These are phyloP conservation scores for Nicotiana rustica DNA, from an alignment of 305 asterid genomes.

Conservation along the genomic window DNA sequence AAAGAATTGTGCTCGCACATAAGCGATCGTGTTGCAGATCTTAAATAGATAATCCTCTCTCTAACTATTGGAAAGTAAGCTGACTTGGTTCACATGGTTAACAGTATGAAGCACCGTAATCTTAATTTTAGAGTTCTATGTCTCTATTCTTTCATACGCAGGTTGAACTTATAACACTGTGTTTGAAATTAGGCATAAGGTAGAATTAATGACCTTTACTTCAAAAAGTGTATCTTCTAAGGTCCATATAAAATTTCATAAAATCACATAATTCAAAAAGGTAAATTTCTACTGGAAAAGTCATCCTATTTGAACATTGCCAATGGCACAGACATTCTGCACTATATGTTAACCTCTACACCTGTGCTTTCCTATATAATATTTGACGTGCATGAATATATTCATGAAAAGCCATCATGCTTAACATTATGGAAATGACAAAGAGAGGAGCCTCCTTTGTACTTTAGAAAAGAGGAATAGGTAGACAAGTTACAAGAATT, in stretches of 20 bases:
- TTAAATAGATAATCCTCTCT: too few relatives aligned
- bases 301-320: slow-evolving; percentile 27
- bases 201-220: not conserved
- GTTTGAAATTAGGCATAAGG: not conserved
- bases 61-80: not conserved
- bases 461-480: slow-evolving; percentile 10
- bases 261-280: not conserved
- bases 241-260: not conserved
- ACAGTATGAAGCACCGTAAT: not conserved
- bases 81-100: not conserved
- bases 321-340: slow-evolving; percentile 26
- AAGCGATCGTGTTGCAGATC: too few relatives aligned
- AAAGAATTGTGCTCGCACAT: not conserved
- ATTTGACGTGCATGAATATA: not conserved
- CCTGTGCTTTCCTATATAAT: not conserved
- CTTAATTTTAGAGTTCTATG: not conserved
- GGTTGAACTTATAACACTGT: not conserved
- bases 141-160: not conserved
- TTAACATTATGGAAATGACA: not conserved
- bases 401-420: slow-evolving; percentile 5
- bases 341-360: not conserved
- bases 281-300: slow-evolving; percentile 15
- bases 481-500: slow-evolving; percentile 1
- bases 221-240: not conserved
- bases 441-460: slow-evolving; percentile 13